phyloP scores from a whole-genome alignment of 495 filamentous ascomycete species.

The Parathielavia appendiculata region DNA sequence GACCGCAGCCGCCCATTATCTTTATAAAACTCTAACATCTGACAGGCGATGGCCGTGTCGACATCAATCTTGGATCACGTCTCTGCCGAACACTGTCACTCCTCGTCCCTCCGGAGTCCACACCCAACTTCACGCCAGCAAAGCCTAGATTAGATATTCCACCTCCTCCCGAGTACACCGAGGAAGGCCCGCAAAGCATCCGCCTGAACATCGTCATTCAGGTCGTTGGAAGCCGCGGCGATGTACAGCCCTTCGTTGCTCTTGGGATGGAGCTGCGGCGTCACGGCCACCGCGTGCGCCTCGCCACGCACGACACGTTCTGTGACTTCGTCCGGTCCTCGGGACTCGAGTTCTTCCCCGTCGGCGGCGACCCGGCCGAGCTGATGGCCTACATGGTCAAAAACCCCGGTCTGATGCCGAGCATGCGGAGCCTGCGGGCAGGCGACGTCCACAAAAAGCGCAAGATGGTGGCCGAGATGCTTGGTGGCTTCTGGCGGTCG shows the following conservation, averaged over 20 bases:
- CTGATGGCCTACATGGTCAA: constrained; percentile 80
- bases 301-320: constrained; percentile 64
- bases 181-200: background rate
- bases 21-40: background rate
- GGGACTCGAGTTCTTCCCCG: constrained; percentile 62
- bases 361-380: constrained; percentile 65
- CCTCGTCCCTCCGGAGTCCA: background rate
- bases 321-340: constrained; percentile 59
- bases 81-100: background rate
- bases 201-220: constrained; percentile 67
- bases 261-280: constrained; percentile 58
- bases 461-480: constrained; percentile 56
- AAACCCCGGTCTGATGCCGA: constrained; percentile 65
- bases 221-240: constrained; percentile 68
- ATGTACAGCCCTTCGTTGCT: constrained; percentile 69
- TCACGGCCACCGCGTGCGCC: constrained; percentile 61
- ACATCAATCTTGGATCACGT: background rate
- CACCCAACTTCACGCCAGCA: background rate
- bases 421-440: constrained; percentile 54
- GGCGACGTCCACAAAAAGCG: constrained; percentile 58
- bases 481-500: constrained; percentile 54
- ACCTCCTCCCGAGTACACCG: background rate
- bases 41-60: background rate
- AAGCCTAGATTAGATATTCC: background rate
- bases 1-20: no score